These are phyloP conservation scores for Leccinum disarticulatum DNA, from an alignment of 768 basidiomycete genomes.

Conservation along the genomic window DNA sequence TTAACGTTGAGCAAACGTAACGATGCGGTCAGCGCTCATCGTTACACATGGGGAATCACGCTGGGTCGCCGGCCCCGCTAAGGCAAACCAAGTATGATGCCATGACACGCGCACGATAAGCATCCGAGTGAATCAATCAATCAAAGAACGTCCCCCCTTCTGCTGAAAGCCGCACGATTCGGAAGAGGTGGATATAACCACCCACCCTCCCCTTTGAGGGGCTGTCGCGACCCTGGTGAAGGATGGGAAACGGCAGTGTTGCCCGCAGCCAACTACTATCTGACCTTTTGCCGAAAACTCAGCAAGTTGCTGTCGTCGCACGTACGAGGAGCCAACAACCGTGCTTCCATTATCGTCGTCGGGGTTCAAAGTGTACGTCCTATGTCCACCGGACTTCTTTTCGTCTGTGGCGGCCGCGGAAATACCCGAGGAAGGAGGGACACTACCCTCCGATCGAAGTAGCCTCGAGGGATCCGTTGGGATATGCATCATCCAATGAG, in stretches of 20 bases:
- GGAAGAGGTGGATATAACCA: constrained; percentile 1
- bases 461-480: background rate
- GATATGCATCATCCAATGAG: background rate
- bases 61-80: constrained; percentile 17
- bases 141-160: background rate
- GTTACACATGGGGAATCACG: constrained; percentile 1
- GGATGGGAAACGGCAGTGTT: background rate
- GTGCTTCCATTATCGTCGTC: background rate
- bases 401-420: background rate
- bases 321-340: background rate
- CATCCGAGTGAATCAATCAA: background rate
- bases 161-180: background rate
- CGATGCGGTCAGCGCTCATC: constrained; percentile 11
- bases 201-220: background rate
- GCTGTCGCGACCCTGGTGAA: background rate
- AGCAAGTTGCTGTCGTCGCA: constrained; percentile 6
- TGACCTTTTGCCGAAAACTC: background rate
- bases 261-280: background rate
- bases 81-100: background rate
- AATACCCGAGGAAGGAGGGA: background rate
- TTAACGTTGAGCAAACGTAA: constrained; percentile 8
- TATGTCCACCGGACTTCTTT: background rate
- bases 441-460: background rate
- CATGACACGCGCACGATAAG: constrained; percentile 11
- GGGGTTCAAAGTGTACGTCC: background rate